Base-by-base conservation (phyloP, 495 filamentous ascomycete species). In the Geoglossum glabrum region DNA sequence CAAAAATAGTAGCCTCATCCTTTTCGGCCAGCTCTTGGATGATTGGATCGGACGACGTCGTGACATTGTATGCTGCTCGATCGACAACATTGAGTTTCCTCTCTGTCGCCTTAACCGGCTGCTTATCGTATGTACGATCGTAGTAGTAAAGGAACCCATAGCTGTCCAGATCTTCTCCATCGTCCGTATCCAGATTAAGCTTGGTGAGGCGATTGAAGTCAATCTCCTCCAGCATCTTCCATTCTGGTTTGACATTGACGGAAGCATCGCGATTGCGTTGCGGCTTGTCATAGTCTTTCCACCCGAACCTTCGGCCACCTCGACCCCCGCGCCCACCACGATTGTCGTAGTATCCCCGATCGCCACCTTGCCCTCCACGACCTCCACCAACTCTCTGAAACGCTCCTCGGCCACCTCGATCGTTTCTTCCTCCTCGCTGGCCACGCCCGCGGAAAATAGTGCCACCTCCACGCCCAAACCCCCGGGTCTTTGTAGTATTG, bases 121-220 rank as follows among this genome's bases (percentile, higher is more conserved):
- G 78, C 76, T 90, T 92, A 71, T 98, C 92, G 77, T 86, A 95
- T 57, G 80, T 80, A 56, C 90, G 83, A 71, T 98, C 92, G 70
- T 98, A 98, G 79, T 90, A 89, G 78, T 95, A 84, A 38, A 97
- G 75, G 82, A 97, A 97, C 64, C 92, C 92, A 69, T 97, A 97
- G 66, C 77, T 79, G 51, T 95, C 92, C 57, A 98, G 68, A 66
- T 98, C 92, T 71, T 98, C 93, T 62, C 90, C 92, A 54, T 94
- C 86, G 61, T 88, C 86, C 1, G 87, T 80, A 64, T 96, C 93
- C 26, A 98, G 79, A 72, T 94, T 97, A 61, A 98, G 76, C 79
- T 98, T 98, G 57, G 80, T 77, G 51, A 98, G 79, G 60, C 92
- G 85, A 73, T 82, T 90, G 73, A 94, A 98, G 68, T 98, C 92